Evolutionary conservation across 768 basidiomycete species (phyloP), one percentile per base, ranked within the genome.

Genomic region (Leccinum variicolor): DNA sequence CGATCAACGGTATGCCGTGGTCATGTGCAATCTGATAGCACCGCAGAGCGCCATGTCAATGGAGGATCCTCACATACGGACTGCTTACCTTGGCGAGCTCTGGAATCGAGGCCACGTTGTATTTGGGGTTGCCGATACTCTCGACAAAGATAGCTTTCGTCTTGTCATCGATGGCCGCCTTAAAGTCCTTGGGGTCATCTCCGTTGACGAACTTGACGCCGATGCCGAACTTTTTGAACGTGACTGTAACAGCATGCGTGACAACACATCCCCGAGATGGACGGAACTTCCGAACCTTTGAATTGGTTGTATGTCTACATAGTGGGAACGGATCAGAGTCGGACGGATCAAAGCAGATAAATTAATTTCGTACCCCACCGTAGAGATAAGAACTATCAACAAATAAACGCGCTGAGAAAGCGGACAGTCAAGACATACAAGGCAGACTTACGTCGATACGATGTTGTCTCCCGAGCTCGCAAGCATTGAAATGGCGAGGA

Each of bases 271-370:
- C 13, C 39, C 17, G 1, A 10, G 4, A 41, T 19, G 25, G 10
- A 43, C 2, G 19, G 33, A 4, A n/a, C 39, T n/a, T 39, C 11
- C 58, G 6, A 49, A 79, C 84, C 79, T 74, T 86, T 87, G 72
- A 87, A 81, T 61, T 84, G 85, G 56, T 82, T 85, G 69, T 82
- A 86, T 2, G 82, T 85, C 82, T 81, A 39, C 17, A n/a, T n/a
- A 50, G 48, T 13, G 21, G 19, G 17, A 23, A 48, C 14, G n/a
- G 1, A 28, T 64, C 41, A 58, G 45, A n/a, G 45, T 6, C 2
- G 4, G 19, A 53, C 19, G 48, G 3, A 36, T 23, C 21, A 21
- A 55, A n/a, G 6, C 19, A 50, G 3, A 51, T 3, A 43, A 34
- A 45, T 17, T 45, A 6, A 50, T 19, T 52, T 64, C 81, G 47